Conservation (phyloP, 371 early-diverging fungal species). For the Mortierella sp. region DNA sequence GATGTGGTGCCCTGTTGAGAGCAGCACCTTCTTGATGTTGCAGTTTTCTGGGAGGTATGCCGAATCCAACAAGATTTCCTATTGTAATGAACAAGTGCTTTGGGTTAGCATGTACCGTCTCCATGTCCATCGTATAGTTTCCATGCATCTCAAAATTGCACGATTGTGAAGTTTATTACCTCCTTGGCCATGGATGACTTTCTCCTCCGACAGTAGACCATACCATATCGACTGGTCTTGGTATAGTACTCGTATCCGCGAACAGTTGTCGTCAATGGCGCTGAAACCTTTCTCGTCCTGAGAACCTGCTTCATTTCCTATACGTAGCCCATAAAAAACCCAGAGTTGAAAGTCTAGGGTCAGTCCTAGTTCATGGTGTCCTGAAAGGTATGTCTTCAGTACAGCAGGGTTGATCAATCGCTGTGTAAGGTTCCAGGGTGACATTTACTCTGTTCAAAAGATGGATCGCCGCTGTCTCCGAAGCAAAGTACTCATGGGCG, state of each 20-base stretch:
- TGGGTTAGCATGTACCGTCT: neutral
- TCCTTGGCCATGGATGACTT: slow-evolving; percentile 60
- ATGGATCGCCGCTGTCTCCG: slow-evolving; percentile 48
- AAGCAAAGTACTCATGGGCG: slow-evolving; percentile 56
- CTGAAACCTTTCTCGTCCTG: slow-evolving; percentile 59
- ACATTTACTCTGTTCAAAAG: slow-evolving; percentile 40
- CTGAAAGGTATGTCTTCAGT: neutral
- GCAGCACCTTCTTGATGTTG: slow-evolving; percentile 69
- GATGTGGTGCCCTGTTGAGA: slow-evolving; percentile 71
- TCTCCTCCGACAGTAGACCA: slow-evolving; percentile 70
- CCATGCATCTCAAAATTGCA: neutral
- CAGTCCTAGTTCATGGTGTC: neutral
- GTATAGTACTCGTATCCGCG: slow-evolving; percentile 77
- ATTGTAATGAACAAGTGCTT: neutral
- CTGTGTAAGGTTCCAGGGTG: neutral
- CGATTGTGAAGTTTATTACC: slow-evolving; percentile 36
- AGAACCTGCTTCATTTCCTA: slow-evolving; percentile 72
- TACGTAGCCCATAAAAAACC: neutral
- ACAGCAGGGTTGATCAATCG: neutral
- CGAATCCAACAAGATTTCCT: slow-evolving; percentile 72
- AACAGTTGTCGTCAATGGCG: slow-evolving; percentile 67
- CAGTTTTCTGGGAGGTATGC: slow-evolving; percentile 67
- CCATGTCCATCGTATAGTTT: no score
- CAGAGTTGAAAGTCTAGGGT: neutral
- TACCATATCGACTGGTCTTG: slow-evolving; percentile 67